phyloP scores from a whole-genome alignment of 805 yeast genomes.

The Candida argentea region DNA sequence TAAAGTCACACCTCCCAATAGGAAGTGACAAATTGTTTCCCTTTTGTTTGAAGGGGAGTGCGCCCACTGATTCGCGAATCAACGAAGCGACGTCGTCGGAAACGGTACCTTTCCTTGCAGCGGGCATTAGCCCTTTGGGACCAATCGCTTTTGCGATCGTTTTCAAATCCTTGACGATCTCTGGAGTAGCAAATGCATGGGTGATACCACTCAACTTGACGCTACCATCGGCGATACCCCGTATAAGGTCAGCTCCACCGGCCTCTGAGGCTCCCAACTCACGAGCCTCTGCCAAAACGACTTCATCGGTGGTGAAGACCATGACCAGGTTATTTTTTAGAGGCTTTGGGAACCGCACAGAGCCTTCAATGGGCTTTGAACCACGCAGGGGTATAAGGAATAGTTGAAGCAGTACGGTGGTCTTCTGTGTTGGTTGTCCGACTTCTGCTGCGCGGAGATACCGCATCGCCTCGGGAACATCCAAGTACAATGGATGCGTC shows the following conservation, averaged over 20 bases:
- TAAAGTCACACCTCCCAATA: conserved; percentile 67
- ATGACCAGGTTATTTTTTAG: conserved; percentile 54
- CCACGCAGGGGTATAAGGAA: conserved; percentile 68
- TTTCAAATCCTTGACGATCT: conserved; percentile 51
- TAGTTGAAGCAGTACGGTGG: conserved; percentile 54
- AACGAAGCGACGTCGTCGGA: conserved; percentile 49
- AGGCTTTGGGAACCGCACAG: conserved; percentile 63
- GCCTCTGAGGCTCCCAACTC: conserved; percentile 50
- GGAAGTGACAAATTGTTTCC: conserved; percentile 52
- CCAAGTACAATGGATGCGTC: conserved; percentile 57
- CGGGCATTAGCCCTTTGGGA: conserved; percentile 84
- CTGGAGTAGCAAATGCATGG: conserved; percentile 80
- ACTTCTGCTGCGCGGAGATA: conserved; percentile 85
- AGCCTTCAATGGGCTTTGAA: conserved; percentile 63
- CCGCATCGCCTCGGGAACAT: conserved; percentile 60
- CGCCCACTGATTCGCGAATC: conserved; percentile 49
- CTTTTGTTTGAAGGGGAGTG: conserved; percentile 71
- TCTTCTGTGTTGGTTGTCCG: conserved; percentile 65
- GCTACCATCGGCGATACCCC: conserved; percentile 42
- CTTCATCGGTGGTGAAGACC: conserved; percentile 56
- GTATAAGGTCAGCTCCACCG: conserved; percentile 67
- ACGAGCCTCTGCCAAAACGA: conserved; percentile 41
- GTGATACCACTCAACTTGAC: conserved; percentile 47
- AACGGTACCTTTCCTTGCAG: conserved; percentile 78
- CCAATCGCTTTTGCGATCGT: conserved; percentile 76